Percentiles rank a stretch among this genome's conserved stretches.
These are phyloP conservation scores for Hypsizygus ulmarius DNA, from an alignment of 1,284 basidiomycete species.

Conservation along the genomic window DNA sequence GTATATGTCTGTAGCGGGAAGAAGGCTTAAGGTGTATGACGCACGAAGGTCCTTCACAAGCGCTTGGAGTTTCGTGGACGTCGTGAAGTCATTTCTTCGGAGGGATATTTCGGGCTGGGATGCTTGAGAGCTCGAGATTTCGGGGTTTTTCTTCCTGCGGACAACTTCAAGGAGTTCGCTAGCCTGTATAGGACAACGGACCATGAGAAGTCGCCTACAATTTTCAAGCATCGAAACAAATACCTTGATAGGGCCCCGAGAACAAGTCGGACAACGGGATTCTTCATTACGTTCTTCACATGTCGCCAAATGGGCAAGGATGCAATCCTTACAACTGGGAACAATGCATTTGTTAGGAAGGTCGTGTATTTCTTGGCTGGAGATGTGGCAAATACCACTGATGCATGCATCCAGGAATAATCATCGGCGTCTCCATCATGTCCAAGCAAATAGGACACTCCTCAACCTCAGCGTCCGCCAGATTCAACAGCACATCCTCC, in stretches of 20 bases:
- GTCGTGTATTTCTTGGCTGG: neutral
- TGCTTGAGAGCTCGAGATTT: constrained; percentile 36
- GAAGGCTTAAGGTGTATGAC: constrained; percentile 20
- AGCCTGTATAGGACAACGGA: constrained; percentile 36
- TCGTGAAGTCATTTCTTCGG: constrained; percentile 79
- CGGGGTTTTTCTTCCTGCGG: constrained; percentile 29
- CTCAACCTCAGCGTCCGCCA: constrained; percentile 45
- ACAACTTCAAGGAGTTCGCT: constrained; percentile 66
- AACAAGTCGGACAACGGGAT: constrained; percentile 72
- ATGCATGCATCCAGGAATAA: constrained; percentile 78
- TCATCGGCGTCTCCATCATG: constrained; percentile 65
- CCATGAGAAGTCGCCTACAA: neutral
- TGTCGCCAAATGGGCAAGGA: constrained; percentile 63
- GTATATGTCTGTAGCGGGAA: neutral
- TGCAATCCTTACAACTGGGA: constrained; percentile 79
- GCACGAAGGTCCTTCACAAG: constrained; percentile 65
- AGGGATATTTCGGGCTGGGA: constrained; percentile 51
- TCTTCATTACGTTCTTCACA: constrained; percentile 67
- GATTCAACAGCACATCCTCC: constrained; percentile 62
- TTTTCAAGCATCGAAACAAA: constrained; percentile 4
- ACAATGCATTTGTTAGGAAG: neutral
- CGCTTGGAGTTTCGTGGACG: constrained; percentile 86
- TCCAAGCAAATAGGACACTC: constrained; percentile 87
- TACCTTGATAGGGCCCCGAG: constrained; percentile 62
- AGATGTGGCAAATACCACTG: constrained; percentile 51